Base-by-base conservation (phyloP, 2,329 filamentous ascomycete genomes). In the Aspergillus jensenii region DNA sequence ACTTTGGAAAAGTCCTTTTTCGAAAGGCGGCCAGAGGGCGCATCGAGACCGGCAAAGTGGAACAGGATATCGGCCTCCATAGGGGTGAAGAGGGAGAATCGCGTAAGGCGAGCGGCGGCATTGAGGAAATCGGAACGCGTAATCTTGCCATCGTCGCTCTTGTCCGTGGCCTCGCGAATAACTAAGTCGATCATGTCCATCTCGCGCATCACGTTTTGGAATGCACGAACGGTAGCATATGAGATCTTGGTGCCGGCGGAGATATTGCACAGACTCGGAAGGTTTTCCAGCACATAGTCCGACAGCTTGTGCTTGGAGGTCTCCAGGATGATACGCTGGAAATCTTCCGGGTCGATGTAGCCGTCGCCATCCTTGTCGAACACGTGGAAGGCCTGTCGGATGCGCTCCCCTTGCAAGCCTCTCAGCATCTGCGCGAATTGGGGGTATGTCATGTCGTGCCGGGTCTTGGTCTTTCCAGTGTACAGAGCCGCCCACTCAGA, bases 31-130 rank as follows among this genome's bases (percentile, higher is more conserved):
- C 93, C 95, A 1, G 92, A 93, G 3, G 91, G 90, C 68, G 95
- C 89, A 71, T 97, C 91, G 55, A 98, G 83, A 61, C 93, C 91
- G 60, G 95, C 95, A 75, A 99, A 99, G 79, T 98, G 95, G 82
- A 99, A 99, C 41, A 99, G 85, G 62, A 99, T 96, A 71, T 99
- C 95, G 41, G 93, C 93, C 77, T 99, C 95, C 92, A 98, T 97
- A 12, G 95, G 95, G 0, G 95, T 98, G 78, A 98, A 97, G 37
- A 96, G 85, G 12, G 93, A 96, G 81, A 97, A 99, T 62, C 95
- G 88, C 23, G 93, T 96, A 69, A 95, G 87, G 63, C 88, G 88
- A 45, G 93, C 89, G 11, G 95, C 93, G 79, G 97, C 93, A 75
- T 96, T 93, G 62, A 98, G 79, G 78, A 99, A 99, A 70, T 98